A percentile compares a stretch with the other conserved stretches of the same genome.
These are phyloP conservation scores for Lolium multiflorum DNA, from an alignment of 176 grass and related monocot species.

Conservation along the genomic window DNA sequence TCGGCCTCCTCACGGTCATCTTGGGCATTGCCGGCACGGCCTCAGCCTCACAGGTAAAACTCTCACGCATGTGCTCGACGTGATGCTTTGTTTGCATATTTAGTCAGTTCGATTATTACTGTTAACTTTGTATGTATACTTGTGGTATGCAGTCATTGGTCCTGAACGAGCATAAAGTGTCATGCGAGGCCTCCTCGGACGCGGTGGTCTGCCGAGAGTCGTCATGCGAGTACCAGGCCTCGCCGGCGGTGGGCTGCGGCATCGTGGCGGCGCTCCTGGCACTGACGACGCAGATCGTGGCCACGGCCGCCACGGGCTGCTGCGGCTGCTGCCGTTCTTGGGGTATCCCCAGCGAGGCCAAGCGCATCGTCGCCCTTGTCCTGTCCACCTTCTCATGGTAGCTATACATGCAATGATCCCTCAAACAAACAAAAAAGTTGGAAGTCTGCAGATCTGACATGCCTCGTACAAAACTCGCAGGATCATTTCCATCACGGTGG, in stretches of 20 bases:
- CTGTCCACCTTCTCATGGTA: conserved; percentile 28
- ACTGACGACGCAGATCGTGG: conserved; percentile 10
- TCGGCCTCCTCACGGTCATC: conserved; percentile 38
- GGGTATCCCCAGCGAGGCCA: conserved; percentile 2
- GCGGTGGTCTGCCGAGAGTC: conserved; percentile 12
- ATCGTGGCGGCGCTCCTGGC: not conserved
- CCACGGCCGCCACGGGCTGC: conserved; percentile 7
- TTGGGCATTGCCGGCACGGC: conserved; percentile 28
- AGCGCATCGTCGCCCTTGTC: conserved; percentile 19
- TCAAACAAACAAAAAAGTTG: not conserved
- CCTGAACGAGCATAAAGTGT: rapidly evolving
- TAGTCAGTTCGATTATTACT: not conserved
- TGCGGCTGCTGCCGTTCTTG: conserved; percentile 28
- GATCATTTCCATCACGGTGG: not conserved
- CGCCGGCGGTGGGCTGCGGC: conserved; percentile 38
- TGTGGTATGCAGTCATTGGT: not conserved
- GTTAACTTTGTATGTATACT: not conserved
- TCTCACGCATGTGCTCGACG: no score
- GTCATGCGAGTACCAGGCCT: conserved; percentile 10
- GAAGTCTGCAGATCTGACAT: not conserved
- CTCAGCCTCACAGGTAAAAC: not conserved
- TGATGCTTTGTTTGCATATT: no score
- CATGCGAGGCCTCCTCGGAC: not conserved
- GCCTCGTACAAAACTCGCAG: not conserved
- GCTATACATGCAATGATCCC: not conserved